Evolutionary conservation across 2,329 filamentous ascomycete species (phyloP), one percentile per base, ranked within the genome.

Genomic region (Blastomyces emzantsi): DNA sequence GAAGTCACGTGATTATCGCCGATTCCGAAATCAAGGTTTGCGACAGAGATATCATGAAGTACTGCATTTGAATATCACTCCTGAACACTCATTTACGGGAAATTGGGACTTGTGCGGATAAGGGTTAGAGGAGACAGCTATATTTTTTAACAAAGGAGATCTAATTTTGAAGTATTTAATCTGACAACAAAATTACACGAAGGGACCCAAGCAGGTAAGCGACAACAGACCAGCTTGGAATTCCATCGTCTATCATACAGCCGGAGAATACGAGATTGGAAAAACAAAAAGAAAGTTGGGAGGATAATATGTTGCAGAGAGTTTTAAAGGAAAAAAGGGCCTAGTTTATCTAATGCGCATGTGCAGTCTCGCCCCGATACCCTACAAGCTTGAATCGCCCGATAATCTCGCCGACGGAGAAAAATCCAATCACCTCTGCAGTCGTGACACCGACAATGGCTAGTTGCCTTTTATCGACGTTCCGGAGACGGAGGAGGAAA

Each of bases 391-490:
- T 97, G 81, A 94, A 86, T 74, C 92, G 86, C 73, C 94, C 94
- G 73, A 99, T 87, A 78, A 99, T 97, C 84, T 97, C 92, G 69
- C 94, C 94, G 63, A 97, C 86, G 66, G 92, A 95, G 85, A 97
- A 99, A 85, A 99, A 99, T 66, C 94, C 94, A 69, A 99, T 80
- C 60, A 91, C 84, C 81, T 99, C 93, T 63, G 92, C 92, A 58
- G 83, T 79, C 66, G 97, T 81, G 65, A 99, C 89, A 70, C 89
- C 90, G 65, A 84, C 88, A 62, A 88, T 79, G 63, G 84, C 83
- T 70, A 93, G 76, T 78, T 96, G 88, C 70, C 86, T 82, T 69
- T 79, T 81, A 77, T 85, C 88, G 72, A 94, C 72, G 80, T 86
- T 89, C 75, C 90, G 86, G 73, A 90, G 76, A 69, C 81, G 80